A percentile compares a stretch with the other conserved stretches of the same genome.
These are phyloP conservation scores for Amphichorda felina DNA, from an alignment of 2,329 filamentous ascomycete species.

Conservation along the genomic window DNA sequence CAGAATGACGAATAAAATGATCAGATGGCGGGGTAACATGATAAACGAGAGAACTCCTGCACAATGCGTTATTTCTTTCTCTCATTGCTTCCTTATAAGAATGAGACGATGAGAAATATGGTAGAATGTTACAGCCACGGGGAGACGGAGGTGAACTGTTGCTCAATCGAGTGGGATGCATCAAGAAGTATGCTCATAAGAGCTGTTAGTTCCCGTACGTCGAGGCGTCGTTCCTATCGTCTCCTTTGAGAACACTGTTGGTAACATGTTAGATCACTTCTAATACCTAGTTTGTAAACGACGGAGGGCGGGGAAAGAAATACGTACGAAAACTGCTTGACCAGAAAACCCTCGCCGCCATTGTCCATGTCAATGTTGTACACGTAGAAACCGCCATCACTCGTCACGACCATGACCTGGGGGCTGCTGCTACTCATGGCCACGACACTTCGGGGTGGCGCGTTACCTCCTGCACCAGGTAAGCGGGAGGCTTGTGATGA, in stretches of 20 bases:
- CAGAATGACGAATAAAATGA: too few relatives aligned
- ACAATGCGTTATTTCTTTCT: too few relatives aligned
- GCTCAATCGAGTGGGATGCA: too few relatives aligned
- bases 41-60: too few relatives aligned
- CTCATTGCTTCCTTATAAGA: too few relatives aligned
- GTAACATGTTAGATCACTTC: conserved; percentile 1
- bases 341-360: conserved; percentile 82
- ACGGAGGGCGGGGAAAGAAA: background rate
- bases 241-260: conserved; percentile 38
- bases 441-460: conserved; percentile 75
- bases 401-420: conserved; percentile 96
- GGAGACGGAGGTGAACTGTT: too few relatives aligned
- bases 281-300: background rate
- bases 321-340: conserved; percentile 86
- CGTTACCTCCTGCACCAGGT: conserved; percentile 10
- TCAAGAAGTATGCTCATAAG: too few relatives aligned
- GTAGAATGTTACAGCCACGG: too few relatives aligned
- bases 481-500: conserved; percentile 6
- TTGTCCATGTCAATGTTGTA: conserved; percentile 93
- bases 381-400: conserved; percentile 87
- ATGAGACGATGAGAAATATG: too few relatives aligned
- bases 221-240: conserved; percentile 37
- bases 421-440: conserved; percentile 92
- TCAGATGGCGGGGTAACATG: too few relatives aligned
- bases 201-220: conserved; percentile 1